phyloP scores from a whole-genome alignment of 352 stramenopile species.

The Globisporangium iwayamae region DNA sequence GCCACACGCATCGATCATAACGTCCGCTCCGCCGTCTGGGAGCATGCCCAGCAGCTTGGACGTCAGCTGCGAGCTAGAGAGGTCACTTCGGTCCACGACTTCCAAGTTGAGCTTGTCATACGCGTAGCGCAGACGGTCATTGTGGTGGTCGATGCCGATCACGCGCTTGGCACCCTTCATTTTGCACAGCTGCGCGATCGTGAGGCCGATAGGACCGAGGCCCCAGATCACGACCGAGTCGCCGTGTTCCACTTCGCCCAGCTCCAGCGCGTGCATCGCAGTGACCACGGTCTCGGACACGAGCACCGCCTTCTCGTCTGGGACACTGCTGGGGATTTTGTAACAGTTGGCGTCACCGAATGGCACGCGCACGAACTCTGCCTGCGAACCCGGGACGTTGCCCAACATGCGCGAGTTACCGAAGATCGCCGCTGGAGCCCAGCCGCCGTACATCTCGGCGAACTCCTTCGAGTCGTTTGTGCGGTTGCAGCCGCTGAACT shows the following conservation, averaged over 20 bases:
- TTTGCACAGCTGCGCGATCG: constrained; percentile 58
- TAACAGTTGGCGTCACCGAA: constrained; percentile 72
- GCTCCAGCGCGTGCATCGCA: constrained; percentile 57
- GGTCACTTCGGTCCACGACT: constrained; percentile 48
- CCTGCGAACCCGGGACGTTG: constrained; percentile 63
- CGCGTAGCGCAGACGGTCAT: constrained; percentile 52
- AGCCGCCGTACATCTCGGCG: constrained; percentile 58
- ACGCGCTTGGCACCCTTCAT: constrained; percentile 58
- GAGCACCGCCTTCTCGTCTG: constrained; percentile 65
- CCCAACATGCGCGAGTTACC: constrained; percentile 47
- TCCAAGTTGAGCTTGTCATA: constrained; percentile 58
- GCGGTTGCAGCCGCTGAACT: constrained; percentile 68
- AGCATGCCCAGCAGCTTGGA: constrained; percentile 49
- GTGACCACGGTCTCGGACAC: constrained; percentile 54
- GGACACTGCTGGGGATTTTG: constrained; percentile 46
- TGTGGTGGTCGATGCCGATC: constrained; percentile 47
- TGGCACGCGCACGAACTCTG: constrained; percentile 73
- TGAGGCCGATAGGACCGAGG: constrained; percentile 53
- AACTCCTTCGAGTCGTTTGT: constrained; percentile 72
- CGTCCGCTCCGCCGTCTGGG: constrained; percentile 45
- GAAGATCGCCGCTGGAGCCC: constrained; percentile 59
- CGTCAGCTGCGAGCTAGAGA: constrained; percentile 45
- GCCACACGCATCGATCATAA: constrained; percentile 52
- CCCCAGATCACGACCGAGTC: constrained; percentile 70
- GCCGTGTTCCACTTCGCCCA: constrained; percentile 40